These are phyloP conservation scores for Xylaria sp. DNA, from an alignment of 2,329 filamentous ascomycete species.

Conservation along the genomic window DNA sequence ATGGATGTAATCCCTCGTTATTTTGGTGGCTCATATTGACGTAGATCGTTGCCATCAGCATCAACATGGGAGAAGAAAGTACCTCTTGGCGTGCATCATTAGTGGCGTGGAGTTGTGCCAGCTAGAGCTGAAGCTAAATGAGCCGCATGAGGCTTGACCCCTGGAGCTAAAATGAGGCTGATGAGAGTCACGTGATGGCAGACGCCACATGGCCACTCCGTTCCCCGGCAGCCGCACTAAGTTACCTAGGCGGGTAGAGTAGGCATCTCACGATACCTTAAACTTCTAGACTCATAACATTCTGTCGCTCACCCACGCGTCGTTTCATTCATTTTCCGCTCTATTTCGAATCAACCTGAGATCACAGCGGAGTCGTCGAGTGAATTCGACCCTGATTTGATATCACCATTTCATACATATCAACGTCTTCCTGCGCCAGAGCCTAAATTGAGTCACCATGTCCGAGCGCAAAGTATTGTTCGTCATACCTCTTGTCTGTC, in stretches of 20 bases:
- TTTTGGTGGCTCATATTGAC: slow-evolving; percentile 18
- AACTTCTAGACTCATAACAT: neutral
- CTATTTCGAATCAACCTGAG: neutral
- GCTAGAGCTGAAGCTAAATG: neutral
- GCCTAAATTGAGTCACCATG: slow-evolving; percentile 48
- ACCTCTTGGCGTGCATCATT: slow-evolving; percentile 25
- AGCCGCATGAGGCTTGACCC: slow-evolving; percentile 24
- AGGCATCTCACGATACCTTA: slow-evolving; percentile 12
- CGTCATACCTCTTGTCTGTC: slow-evolving; percentile 32
- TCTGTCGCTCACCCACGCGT: neutral
- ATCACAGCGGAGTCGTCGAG: neutral
- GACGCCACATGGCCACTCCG: slow-evolving; percentile 21
- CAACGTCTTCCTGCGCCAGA: neutral
- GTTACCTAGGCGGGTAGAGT: neutral
- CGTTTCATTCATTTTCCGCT: neutral
- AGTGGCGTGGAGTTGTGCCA: neutral
- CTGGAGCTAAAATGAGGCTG: slow-evolving; percentile 28
- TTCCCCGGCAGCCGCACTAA: no score
- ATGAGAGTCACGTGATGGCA: slow-evolving; percentile 21
- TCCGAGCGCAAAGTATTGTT: slow-evolving; percentile 58
- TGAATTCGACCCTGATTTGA: neutral
- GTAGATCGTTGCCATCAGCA: slow-evolving; percentile 19
- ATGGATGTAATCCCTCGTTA: neutral
- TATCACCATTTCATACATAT: neutral
- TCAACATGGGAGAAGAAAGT: neutral